These are phyloP conservation scores for Ceratocystis alfenasii DNA, from an alignment of 2,329 filamentous ascomycete genomes.

Conservation along the genomic window DNA sequence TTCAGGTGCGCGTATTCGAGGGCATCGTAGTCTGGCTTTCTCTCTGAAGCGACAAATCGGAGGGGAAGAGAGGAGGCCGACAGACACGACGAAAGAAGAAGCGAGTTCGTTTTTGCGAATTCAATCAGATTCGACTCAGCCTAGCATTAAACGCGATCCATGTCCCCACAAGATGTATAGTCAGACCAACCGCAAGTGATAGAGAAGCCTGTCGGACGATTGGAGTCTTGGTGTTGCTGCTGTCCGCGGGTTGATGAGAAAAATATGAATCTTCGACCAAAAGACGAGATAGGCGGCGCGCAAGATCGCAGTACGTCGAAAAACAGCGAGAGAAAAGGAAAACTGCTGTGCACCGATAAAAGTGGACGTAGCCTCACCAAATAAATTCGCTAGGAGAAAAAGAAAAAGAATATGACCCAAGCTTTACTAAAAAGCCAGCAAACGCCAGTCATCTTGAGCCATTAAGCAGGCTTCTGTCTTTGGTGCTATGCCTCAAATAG, in stretches of 20 bases:
- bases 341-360: not conserved
- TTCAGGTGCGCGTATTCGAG: not conserved
- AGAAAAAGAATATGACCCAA: not conserved
- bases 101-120: not conserved
- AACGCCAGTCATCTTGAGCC: not conserved
- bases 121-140: not conserved
- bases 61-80: not conserved
- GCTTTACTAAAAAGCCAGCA: not conserved
- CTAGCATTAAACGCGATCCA: not conserved
- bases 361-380: slow-evolving; percentile 3
- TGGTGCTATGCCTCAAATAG: slow-evolving; percentile 8
- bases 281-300: not conserved
- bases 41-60: not conserved
- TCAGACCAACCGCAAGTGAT: not conserved
- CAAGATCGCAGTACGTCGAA: not conserved
- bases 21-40: not conserved
- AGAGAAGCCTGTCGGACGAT: not conserved
- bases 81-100: not conserved
- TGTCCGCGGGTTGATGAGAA: not conserved
- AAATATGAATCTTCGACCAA: not conserved
- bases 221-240: not conserved
- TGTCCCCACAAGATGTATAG: not conserved
- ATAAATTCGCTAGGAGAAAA: not conserved
- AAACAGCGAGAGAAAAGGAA: not conserved
- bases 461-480: not conserved